Base-by-base conservation (phyloP, 2,329 filamentous ascomycete species). In the Ustulina deusta region DNA sequence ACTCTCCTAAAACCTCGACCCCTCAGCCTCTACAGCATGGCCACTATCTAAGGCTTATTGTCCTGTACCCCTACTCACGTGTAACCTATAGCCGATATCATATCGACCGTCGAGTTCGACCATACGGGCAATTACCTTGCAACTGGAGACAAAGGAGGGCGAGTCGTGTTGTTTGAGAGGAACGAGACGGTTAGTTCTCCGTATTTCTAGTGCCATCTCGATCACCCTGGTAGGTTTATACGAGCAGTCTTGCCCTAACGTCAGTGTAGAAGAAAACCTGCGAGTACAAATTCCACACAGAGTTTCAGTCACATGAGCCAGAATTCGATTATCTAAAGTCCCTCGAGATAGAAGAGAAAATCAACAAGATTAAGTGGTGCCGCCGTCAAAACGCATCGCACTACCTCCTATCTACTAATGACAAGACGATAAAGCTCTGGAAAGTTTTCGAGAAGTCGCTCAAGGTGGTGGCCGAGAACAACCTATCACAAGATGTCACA, bases 331-430 rank as follows among this genome's bases (percentile, higher is more conserved):
- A 99, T 81, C 89, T 99, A 73, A 99, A 99, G 83, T 99, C 96
- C 38, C 88, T 99, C 75, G 96, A 99, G 83, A 99, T 99, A 78
- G 96, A 99, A 87, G 96, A 99, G 83, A 99, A 99, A 85, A 99
- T 99, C 87, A 99, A 99, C 88, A 99, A 99, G 87, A 99, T 99
- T 84, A 99, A 98, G 83, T 99, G 96, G 96, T 99, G 96, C 82
- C 91, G 92, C 79, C 91, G 96, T 82, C 95, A 98, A 83, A 99
- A 99, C 86, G 93, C 95, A 69, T 98, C 96, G 63, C 96, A 99
- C 84, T 99, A 97, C 81, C 89, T 99, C 60, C 89, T 99, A 65
- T 98, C 96, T 49, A 99, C 96, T 75, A 99, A 99, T 80, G 96
- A 99, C 86, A 99, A 99, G 86, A 99, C 96, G 48, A 99, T 99